Base-by-base conservation (phyloP, 805 yeast genomes). In the Yamadazyma sp. region DNA sequence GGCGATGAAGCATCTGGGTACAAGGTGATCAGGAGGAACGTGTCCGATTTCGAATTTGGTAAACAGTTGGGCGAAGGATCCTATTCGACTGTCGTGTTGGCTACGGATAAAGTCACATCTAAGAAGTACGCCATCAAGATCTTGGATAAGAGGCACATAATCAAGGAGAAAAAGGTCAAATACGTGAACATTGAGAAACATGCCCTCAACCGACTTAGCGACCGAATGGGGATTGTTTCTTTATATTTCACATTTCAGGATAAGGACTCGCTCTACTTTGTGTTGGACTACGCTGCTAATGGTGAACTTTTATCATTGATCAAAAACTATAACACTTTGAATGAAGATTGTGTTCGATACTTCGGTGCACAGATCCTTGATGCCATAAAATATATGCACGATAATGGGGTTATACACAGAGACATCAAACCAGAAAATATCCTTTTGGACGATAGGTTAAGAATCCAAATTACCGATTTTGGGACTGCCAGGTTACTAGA, bases 401-500 rank as follows among this genome's bases (percentile, higher is more conserved):
- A 69, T 35, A 78, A 75, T 49, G 95, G 95, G 26, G 78, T 85
- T 17, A 73, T 85, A 29, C 95, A 85, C 53, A 67, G 95, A 58
- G 95, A 85, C 61, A 73, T 85, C 32, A 85, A 85, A 55, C 95
- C 95, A 0, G 95, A 85, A 53, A 85, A 85, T 56, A 84, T 85
- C 19, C 58, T 85, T 35, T 62, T 85, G 15, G 86, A 82, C 52
- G 64, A 64, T 23, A 70, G 78, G 18, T 67, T 75, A 68, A 73
- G 79, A 41, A 69, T 84, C 27, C 82, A 79, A 57, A 71, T 85
- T 24, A 85, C 95, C 1, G 95, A 85, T 62, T 85, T 85, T 57
- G 95, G 95, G 17, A 85, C 95, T 0, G 95, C 95, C 0, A 80
- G 82, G 48, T 60, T 85, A 31, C 58, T 85, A 19, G 86, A 82